phyloP scores from a whole-genome alignment of 192 early-diverging fungal genomes.

The Coemansia sp. region DNA sequence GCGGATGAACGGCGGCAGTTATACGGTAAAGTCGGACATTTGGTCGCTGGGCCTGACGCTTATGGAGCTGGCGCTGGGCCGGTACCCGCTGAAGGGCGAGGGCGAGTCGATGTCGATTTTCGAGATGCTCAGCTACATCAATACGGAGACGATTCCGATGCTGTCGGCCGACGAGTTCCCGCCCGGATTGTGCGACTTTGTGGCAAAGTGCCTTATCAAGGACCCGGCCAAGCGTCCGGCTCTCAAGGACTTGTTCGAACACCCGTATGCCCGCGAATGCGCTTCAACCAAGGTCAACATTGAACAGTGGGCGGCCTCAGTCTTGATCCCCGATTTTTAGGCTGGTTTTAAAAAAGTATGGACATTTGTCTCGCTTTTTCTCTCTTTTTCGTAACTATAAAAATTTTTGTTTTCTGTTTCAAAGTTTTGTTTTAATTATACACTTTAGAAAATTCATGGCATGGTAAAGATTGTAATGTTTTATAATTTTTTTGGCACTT shows the following conservation, averaged over 20 bases:
- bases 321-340: slow-evolving; percentile 32
- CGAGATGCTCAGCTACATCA: slow-evolving; percentile 91
- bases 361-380: not conserved
- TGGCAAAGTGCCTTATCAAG: slow-evolving; percentile 56
- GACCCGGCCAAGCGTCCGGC: slow-evolving; percentile 60
- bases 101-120: slow-evolving; percentile 74
- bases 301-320: slow-evolving; percentile 59
- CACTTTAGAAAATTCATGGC: not conserved
- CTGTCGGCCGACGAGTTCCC: slow-evolving; percentile 77
- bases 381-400: slow-evolving; percentile 56
- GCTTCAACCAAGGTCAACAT: slow-evolving; percentile 63
- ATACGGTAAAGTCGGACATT: slow-evolving; percentile 79
- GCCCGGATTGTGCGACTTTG: slow-evolving; percentile 72
- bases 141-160: slow-evolving; percentile 80
- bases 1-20: slow-evolving; percentile 74
- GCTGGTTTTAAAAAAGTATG: not conserved
- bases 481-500: no score
- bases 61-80: slow-evolving; percentile 77
- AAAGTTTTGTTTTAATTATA: not conserved
- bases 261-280: slow-evolving; percentile 57
- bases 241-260: slow-evolving; percentile 66
- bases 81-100: slow-evolving; percentile 71
- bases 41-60: slow-evolving; percentile 81
- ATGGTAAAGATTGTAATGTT: no score
- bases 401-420: not conserved